phyloP scores from a whole-genome alignment of 495 filamentous ascomycete species.

The Penicillium paradoxum region DNA sequence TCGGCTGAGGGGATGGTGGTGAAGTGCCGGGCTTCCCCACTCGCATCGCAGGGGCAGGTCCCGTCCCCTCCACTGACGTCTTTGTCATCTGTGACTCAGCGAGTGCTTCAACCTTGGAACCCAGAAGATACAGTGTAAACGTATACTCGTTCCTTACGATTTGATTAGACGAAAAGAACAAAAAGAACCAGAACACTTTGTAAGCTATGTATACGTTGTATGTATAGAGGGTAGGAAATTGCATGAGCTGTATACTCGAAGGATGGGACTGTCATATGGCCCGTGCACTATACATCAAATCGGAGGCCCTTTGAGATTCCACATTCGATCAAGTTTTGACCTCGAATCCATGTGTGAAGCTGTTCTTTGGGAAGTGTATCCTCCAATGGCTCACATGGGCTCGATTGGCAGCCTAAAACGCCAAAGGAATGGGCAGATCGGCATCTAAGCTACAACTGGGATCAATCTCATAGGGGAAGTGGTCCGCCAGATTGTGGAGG shows the following conservation, averaged over 20 bases:
- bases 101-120: not conserved
- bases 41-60: not conserved
- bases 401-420: too few relatives aligned
- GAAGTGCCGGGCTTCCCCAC: constrained; percentile 25
- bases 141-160: too few relatives aligned
- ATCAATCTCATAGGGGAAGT: not conserved
- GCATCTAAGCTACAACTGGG: not conserved
- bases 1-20: constrained; percentile 15
- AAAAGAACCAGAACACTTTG: too few relatives aligned
- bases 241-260: not conserved
- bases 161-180: too few relatives aligned
- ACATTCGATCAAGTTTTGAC: too few relatives aligned
- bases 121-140: too few relatives aligned
- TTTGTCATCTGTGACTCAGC: constrained; percentile 29
- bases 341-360: too few relatives aligned
- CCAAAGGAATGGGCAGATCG: not conserved
- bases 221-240: not conserved
- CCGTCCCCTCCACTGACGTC: constrained; percentile 15
- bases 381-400: too few relatives aligned
- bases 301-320: too few relatives aligned
- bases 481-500: not conserved
- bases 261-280: not conserved
- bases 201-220: too few relatives aligned
- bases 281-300: not conserved
- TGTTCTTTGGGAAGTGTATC: too few relatives aligned